Conservation (phyloP, 495 filamentous ascomycete species). For the Talaromyces liani region DNA sequence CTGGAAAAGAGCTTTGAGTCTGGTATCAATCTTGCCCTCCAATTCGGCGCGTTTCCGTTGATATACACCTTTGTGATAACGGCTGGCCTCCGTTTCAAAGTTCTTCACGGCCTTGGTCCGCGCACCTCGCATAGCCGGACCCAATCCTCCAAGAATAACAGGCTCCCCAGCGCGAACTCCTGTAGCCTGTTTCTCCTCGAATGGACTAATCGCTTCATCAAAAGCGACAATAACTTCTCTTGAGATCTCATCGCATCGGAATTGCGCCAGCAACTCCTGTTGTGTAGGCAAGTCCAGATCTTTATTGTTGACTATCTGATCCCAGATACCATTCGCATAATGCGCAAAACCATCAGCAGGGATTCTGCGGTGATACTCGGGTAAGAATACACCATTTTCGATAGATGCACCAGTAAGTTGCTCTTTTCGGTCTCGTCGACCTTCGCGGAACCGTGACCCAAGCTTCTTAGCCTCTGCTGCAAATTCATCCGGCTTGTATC, state of each 20-base stretch:
- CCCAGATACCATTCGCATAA: constrained; percentile 92
- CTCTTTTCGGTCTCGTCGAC: constrained; percentile 57
- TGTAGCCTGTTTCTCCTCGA: constrained; percentile 79
- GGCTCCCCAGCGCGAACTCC: constrained; percentile 62
- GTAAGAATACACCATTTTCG: constrained; percentile 74
- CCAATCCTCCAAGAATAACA: constrained; percentile 66
- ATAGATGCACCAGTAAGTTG: constrained; percentile 57
- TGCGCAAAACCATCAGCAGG: constrained; percentile 91
- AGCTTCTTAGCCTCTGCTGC: constrained; percentile 71
- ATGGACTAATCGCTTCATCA: constrained; percentile 70
- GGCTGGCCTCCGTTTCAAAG: constrained; percentile 83
- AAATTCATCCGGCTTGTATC: constrained; percentile 92
- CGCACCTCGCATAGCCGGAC: constrained; percentile 62
- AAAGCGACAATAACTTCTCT: constrained; percentile 79
- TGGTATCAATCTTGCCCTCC: constrained; percentile 73
- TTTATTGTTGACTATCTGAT: constrained; percentile 98
- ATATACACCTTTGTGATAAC: constrained; percentile 96
- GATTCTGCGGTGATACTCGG: constrained; percentile 92
- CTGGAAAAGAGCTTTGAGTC: constrained; percentile 81
- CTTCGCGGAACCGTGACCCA: constrained; percentile 72
- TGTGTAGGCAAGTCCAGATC: constrained; percentile 95
- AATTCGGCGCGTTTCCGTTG: constrained; percentile 76
- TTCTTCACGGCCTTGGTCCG: constrained; percentile 67
- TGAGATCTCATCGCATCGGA: constrained; percentile 93
- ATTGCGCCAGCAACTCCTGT: constrained; percentile 93